phyloP scores from a whole-genome alignment of 305 asterid genomes.

The Fraxinus latifolia region DNA sequence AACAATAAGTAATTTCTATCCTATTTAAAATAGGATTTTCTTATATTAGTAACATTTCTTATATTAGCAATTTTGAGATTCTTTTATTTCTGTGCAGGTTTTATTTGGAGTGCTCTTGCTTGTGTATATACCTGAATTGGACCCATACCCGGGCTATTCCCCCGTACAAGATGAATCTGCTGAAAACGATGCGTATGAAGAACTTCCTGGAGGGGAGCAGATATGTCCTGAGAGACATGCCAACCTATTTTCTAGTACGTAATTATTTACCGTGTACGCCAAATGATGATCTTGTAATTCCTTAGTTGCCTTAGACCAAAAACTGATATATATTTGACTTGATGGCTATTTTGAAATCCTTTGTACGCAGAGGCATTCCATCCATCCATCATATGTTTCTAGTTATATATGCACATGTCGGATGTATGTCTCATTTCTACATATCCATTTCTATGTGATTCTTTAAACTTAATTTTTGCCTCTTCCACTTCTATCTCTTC shows the following conservation, averaged over 20 bases:
- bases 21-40: background rate
- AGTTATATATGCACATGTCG: background rate
- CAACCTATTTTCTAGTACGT: slow-evolving; percentile 70
- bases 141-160: slow-evolving; percentile 80
- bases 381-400: background rate
- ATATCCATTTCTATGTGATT: slow-evolving; percentile 1
- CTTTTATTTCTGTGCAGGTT: slow-evolving; percentile 48
- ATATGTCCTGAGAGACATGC: slow-evolving; percentile 88
- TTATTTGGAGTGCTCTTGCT: slow-evolving; percentile 73
- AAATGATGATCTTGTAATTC: slow-evolving; percentile 10
- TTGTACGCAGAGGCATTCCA: background rate
- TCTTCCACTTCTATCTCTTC: background rate
- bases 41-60: background rate
- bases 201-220: slow-evolving; percentile 83
- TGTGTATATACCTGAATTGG: slow-evolving; percentile 69
- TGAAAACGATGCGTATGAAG: slow-evolving; percentile 71
- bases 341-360: slow-evolving; percentile 7
- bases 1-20: background rate
- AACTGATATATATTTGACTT: background rate
- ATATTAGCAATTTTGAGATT: slow-evolving; percentile 18
- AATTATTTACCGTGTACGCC: slow-evolving; percentile 12
- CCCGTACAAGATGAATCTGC: slow-evolving; percentile 49
- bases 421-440: background rate
- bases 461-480: background rate
- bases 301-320: slow-evolving; percentile 1